Evolutionary conservation across 306 rosid species (phyloP).

Genomic region (Mucuna pruriens): DNA sequence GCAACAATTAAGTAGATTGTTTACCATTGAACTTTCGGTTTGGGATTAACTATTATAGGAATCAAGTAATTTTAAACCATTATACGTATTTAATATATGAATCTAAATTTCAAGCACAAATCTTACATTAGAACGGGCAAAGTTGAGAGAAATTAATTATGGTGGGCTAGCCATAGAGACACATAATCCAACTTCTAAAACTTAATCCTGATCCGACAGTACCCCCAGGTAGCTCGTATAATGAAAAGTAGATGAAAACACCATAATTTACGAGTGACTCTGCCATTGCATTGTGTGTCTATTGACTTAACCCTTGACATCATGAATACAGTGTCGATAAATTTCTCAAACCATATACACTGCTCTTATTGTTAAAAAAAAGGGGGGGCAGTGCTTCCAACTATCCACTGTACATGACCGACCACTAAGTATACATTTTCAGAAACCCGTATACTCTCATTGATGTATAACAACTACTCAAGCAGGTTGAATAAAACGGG

Average conservation of each 20-base stretch:
- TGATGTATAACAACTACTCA: constrained; percentile 63
- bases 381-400: constrained; percentile 50
- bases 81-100: background rate
- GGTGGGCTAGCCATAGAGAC: background rate
- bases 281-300: constrained; percentile 45
- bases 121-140: background rate
- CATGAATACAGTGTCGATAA: constrained; percentile 45
- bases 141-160: background rate
- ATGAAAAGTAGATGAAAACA: background rate
- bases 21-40: background rate
- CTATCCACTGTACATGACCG: constrained; percentile 73
- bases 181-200: background rate
- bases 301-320: constrained; percentile 41
- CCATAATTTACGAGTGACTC: constrained; percentile 29
- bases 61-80: background rate
- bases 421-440: constrained; percentile 65
- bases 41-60: background rate
- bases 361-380: constrained; percentile 53
- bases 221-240: background rate
- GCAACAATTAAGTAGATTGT: background rate
- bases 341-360: constrained; percentile 54
- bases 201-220: background rate
- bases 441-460: constrained; percentile 59
- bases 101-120: background rate
- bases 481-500: constrained; percentile 50